These are phyloP conservation scores for Rhodamnia argentea DNA, from an alignment of 345 rosid genomes.

Conservation along the genomic window DNA sequence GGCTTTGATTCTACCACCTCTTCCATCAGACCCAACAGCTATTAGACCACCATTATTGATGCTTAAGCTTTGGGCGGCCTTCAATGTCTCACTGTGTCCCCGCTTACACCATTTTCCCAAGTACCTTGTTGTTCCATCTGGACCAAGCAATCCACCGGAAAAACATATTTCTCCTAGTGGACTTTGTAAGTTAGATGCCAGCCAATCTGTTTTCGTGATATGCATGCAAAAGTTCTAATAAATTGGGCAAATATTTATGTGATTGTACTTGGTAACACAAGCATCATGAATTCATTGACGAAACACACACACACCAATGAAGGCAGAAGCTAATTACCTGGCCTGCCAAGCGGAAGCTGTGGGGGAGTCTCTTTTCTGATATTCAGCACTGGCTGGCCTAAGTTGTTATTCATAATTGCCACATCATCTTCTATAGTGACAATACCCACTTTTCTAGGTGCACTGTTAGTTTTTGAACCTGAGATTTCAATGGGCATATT, in stretches of 20 bases:
- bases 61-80: constrained; percentile 10
- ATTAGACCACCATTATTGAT: constrained; percentile 47
- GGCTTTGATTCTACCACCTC: constrained; percentile 81
- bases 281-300: neutral
- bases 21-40: constrained; percentile 81
- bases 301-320: neutral
- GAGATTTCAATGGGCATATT: neutral
- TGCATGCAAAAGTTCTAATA: neutral
- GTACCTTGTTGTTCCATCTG: constrained; percentile 57
- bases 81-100: constrained; percentile 24
- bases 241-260: neutral
- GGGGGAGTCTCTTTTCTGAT: constrained; percentile 35
- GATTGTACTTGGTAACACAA: neutral
- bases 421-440: constrained; percentile 21
- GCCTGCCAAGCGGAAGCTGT: constrained; percentile 18
- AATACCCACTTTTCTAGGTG: constrained; percentile 5
- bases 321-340: constrained; percentile 33
- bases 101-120: constrained; percentile 91
- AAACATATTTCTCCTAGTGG: constrained; percentile 44
- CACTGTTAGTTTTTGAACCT: constrained; percentile 5
- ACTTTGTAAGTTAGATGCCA: neutral
- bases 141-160: constrained; percentile 64
- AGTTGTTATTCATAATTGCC: constrained; percentile 6
- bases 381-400: constrained; percentile 27
- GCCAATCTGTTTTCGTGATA: neutral